phyloP scores from a whole-genome alignment of 2,329 filamentous ascomycete genomes.

The Cercospora nicotianae region DNA sequence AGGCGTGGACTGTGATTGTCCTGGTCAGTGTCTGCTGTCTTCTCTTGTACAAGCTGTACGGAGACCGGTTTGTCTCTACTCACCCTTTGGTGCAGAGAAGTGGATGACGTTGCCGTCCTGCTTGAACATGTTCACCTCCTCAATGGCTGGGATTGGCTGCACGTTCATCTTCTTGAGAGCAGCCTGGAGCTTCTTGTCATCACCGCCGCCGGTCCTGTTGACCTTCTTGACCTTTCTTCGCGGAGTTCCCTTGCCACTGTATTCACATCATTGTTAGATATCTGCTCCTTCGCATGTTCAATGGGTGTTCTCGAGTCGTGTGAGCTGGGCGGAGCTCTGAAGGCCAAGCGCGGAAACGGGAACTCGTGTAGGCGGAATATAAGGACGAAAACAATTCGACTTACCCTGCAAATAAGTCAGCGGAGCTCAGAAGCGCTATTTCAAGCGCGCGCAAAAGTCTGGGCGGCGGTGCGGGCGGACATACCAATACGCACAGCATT shows the following conservation, averaged over 20 bases:
- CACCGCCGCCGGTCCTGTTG: slow-evolving; percentile 85
- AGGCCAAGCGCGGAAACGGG: slow-evolving; percentile 2
- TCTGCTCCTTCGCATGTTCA: not conserved
- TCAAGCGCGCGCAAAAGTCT: not conserved
- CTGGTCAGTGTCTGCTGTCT: not conserved
- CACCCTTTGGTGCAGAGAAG: slow-evolving; percentile 97
- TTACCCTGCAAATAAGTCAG: slow-evolving; percentile 40
- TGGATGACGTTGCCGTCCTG: slow-evolving; percentile 99
- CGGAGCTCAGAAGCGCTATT: slow-evolving; percentile 1
- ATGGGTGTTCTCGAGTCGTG: not conserved
- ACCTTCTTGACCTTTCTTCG: slow-evolving; percentile 98
- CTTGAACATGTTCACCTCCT: slow-evolving; percentile 99
- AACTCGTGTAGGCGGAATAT: not conserved
- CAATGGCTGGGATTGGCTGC: slow-evolving; percentile 98
- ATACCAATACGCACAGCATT: slow-evolving; percentile 69
- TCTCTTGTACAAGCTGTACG: not conserved
- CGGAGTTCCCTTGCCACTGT: slow-evolving; percentile 94
- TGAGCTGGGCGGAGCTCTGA: slow-evolving; percentile 1
- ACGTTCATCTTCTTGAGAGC: slow-evolving; percentile 99
- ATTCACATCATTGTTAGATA: slow-evolving; percentile 27
- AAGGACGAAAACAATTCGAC: slow-evolving; percentile 14
- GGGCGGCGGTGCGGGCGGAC: slow-evolving; percentile 33
- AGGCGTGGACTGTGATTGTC: slow-evolving; percentile 87
- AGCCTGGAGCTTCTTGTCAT: slow-evolving; percentile 99
- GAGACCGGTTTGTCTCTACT: slow-evolving; percentile 38